Conservation (phyloP, 495 filamentous ascomycete species). For the Xanthoparmelia taractica region DNA sequence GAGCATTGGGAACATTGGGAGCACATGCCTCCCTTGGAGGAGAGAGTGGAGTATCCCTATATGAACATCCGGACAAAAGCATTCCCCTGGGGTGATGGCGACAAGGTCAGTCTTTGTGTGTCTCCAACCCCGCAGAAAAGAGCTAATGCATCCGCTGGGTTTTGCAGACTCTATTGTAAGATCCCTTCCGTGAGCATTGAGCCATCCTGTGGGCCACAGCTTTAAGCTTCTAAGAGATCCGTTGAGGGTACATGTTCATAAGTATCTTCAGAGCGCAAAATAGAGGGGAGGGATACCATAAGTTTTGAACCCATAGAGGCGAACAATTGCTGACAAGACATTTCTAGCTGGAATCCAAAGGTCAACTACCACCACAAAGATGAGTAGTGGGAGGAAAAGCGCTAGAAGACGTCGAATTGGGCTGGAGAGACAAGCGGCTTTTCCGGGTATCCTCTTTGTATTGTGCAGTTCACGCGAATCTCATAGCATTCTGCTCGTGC, state of each 20-base stretch:
- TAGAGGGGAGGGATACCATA: background rate
- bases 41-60: conserved; percentile 83
- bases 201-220: background rate
- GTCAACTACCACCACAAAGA: conserved; percentile 98
- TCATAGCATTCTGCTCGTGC: background rate
- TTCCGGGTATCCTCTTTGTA: background rate
- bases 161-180: conserved; percentile 59
- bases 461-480: background rate
- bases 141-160: background rate
- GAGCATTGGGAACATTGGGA: conserved; percentile 95
- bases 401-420: background rate
- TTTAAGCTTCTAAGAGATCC: background rate
- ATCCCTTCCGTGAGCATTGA: conserved; percentile 18
- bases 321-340: conserved; percentile 6
- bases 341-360: conserved; percentile 74
- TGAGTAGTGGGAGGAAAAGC: conserved; percentile 35
- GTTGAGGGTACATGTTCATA: background rate
- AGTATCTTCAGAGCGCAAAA: background rate
- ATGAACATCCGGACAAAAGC: conserved; percentile 89
- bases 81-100: conserved; percentile 85
- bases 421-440: background rate
- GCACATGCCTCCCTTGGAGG: conserved; percentile 79
- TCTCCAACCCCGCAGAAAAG: background rate
- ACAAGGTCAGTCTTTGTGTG: conserved; percentile 58
- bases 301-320: no score